Base-by-base conservation (phyloP, 257 asterid genomes). In the Lycium ferocissimum region DNA sequence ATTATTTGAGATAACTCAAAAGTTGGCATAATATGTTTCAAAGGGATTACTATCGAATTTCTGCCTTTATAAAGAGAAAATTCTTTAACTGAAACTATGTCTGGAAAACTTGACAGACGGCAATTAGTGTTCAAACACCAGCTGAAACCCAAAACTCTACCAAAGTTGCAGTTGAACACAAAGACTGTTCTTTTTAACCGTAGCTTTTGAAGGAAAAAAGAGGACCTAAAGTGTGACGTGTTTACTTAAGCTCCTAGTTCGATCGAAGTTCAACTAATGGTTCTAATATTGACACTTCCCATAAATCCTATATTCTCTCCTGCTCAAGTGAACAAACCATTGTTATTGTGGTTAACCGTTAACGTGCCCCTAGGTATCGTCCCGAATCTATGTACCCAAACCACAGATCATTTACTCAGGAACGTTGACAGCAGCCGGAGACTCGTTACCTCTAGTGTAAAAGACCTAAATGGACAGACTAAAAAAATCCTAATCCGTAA, bases 361-460 rank as follows among this genome's bases (percentile, higher is more conserved):
- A 76, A 85, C 84, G 40, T 76, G 86, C 79, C 65, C 82, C 81
- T 47, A 79, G 58, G 76, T 87, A 90, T 38, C 47, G 83, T 33
- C 84, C 87, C 72, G 87, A 87, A 54, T 56, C 87, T 87, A 76
- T n/a, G 91, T 88, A 86, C 98, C 98, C 98, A 91, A 88, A 89
- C 97, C 97, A 95, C 97, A 90, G 83, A 75, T 81, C 84, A 87
- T 87, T 89, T 71, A 84, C 89, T 86, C 79, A 89, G 95, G 93
- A 92, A 89, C 91, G 85, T 85, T 90, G 92, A 90, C 94, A 92
- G 92, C 98, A 94, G 98, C 99, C 98, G 95, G 90, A 86, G 97
- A 95, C 97, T 91, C 91, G 83, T 79, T 85, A 71, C 80, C 71
- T 82, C 33, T 67, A 83, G 86, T 83, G 51, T 59, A 62, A 85